Evolutionary conservation across 768 basidiomycete genomes (phyloP), one percentile per base, ranked within the genome.

Genomic region (Lactifluus piperatus): DNA sequence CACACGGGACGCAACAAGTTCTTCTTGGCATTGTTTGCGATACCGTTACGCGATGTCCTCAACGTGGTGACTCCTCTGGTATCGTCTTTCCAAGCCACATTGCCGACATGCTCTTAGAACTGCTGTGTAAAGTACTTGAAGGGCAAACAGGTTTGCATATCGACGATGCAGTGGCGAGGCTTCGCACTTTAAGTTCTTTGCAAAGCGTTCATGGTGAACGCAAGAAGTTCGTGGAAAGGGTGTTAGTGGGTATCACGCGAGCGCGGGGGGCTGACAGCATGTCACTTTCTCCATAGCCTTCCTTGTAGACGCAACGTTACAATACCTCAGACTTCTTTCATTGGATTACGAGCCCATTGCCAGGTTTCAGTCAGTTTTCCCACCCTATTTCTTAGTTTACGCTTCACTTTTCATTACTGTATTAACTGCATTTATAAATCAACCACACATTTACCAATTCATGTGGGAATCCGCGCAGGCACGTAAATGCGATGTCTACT

Each of bases 21-120:
- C 4, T 62, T 56, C 5, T 72, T 61, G n/a, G 70, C 69, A 18
- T 59, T 63, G 37, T 66, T 56, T 10, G 71, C 68, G 29, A 66
- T 30, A 20, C 64, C 62, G 65, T 72, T 68, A 62, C 51, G n/a
- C 51, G 36, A 37, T 16, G 4, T 16, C 13, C 36, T 10, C 13
- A 6, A 18, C 5, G 2, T 7, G 16, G 32, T 32, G 1, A 4
- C 13, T 6, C 18, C 7, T 24, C 30, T 1, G 20, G 3, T 46
- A 0, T 0, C 43, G 43, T 7, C 11, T 27, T 18, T 24, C 58
- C 58, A 26, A 16, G 3, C 16, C 57, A 44, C 32, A 26, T 60
- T 3, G n/a, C 18, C 6, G 55, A 57, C 10, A 32, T 46, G 22
- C 32, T 60, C 6, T 54, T 50, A 41, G 8, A 5, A 9, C 18